A percentile compares a stretch with the other conserved stretches of the same genome.
Conservation (phyloP, 176 grass and related monocot species). For the Otatea glauca region DNA sequence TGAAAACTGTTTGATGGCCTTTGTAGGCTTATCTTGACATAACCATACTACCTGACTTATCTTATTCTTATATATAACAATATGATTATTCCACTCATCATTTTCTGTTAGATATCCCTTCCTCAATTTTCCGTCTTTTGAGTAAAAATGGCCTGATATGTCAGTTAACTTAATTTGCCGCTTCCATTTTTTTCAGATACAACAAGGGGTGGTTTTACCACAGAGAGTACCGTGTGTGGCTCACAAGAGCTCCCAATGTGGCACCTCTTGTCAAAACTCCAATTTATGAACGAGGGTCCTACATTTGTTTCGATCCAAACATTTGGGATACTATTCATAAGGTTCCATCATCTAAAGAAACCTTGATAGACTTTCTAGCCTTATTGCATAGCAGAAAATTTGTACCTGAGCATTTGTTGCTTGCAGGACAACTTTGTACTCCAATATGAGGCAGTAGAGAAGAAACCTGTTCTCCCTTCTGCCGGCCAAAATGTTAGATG, state of each 20-base stretch:
- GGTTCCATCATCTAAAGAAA: slow-evolving; percentile 48
- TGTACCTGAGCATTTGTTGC: slow-evolving; percentile 13
- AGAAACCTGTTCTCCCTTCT: slow-evolving; percentile 65
- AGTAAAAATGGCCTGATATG: neutral
- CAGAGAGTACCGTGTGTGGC: slow-evolving; percentile 75
- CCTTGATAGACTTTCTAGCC: neutral
- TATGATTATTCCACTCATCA: neutral
- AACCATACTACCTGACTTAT: neutral
- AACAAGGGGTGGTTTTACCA: slow-evolving; percentile 93
- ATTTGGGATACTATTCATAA: slow-evolving; percentile 79
- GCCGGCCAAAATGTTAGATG: slow-evolving; percentile 58
- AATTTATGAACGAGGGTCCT: slow-evolving; percentile 78
- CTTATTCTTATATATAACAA: neutral
- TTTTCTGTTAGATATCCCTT: neutral
- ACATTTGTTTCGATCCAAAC: slow-evolving; percentile 73
- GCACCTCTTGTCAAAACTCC: slow-evolving; percentile 68
- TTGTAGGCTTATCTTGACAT: slow-evolving; percentile 6
- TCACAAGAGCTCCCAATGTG: slow-evolving; percentile 65
- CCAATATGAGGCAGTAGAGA: slow-evolving; percentile 77
- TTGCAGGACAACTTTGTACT: slow-evolving; percentile 81
- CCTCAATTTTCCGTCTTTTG: neutral
- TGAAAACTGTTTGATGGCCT: neutral
- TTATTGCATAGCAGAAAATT: slow-evolving; percentile 3
- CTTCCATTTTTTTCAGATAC: slow-evolving; percentile 55
- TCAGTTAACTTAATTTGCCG: slow-evolving; percentile 9